Percentiles rank a stretch among this genome's conserved stretches.
phyloP scores from a whole-genome alignment of 768 basidiomycete species.

The Mycena alexandri region DNA sequence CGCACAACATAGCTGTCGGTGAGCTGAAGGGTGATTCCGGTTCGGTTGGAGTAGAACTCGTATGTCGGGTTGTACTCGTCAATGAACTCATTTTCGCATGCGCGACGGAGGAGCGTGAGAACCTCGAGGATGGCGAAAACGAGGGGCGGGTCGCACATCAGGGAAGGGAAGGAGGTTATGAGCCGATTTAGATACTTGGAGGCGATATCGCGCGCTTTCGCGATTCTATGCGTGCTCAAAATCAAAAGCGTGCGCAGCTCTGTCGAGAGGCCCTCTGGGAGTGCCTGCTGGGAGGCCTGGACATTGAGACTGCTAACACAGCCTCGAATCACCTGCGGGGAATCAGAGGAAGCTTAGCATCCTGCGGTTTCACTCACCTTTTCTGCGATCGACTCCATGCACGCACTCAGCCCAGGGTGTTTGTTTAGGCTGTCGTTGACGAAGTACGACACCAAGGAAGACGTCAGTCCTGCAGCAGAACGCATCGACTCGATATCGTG shows the following conservation, averaged over 20 bases:
- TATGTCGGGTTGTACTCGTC: slow-evolving; percentile 96
- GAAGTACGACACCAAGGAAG: slow-evolving; percentile 89
- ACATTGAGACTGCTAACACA: slow-evolving; percentile 79
- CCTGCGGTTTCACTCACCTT: slow-evolving; percentile 63
- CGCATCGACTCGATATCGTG: slow-evolving; percentile 92
- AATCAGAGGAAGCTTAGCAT: slow-evolving; percentile 23
- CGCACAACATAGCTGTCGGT: slow-evolving; percentile 89
- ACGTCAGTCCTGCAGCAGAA: slow-evolving; percentile 81
- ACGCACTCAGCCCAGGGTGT: slow-evolving; percentile 72
- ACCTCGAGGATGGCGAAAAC: slow-evolving; percentile 93
- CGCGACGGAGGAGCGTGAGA: slow-evolving; percentile 86
- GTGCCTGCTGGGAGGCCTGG: slow-evolving; percentile 83
- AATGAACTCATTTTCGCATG: slow-evolving; percentile 90
- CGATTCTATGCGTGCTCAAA: slow-evolving; percentile 84
- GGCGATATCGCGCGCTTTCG: slow-evolving; percentile 86
- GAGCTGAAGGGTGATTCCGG: slow-evolving; percentile 80
- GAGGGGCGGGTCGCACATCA: slow-evolving; percentile 91
- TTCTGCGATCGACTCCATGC: slow-evolving; percentile 90
- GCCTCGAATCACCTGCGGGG: slow-evolving; percentile 77
- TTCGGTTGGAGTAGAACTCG: slow-evolving; percentile 84
- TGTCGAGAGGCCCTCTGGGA: slow-evolving; percentile 74
- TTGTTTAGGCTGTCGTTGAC: slow-evolving; percentile 87
- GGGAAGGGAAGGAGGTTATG: slow-evolving; percentile 91
- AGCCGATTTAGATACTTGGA: slow-evolving; percentile 86
- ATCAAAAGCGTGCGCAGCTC: slow-evolving; percentile 85